Evolutionary conservation across 352 stramenopile genomes (phyloP).

Genomic region (Pythium sp.): DNA sequence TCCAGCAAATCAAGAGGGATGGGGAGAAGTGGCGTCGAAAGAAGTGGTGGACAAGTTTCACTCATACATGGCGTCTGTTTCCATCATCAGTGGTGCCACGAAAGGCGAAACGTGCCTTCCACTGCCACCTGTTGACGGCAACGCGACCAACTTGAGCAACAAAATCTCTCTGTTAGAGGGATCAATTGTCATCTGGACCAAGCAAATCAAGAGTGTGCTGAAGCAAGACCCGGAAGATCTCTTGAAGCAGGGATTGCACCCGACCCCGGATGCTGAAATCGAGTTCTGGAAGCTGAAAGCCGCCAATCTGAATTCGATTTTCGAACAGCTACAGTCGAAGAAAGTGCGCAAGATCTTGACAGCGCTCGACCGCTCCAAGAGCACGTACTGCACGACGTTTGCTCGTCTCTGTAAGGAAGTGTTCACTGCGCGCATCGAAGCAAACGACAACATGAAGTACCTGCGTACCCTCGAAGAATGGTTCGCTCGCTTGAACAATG

Average conservation of each 20-base stretch:
- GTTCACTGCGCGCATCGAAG: conserved; percentile 94
- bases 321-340: conserved; percentile 92
- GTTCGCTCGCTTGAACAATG: conserved; percentile 95
- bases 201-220: conserved; percentile 98
- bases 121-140: conserved; percentile 89
- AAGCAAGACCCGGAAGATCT: conserved; percentile 97
- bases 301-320: conserved; percentile 94
- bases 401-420: conserved; percentile 97
- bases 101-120: conserved; percentile 97
- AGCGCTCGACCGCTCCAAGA: conserved; percentile 94
- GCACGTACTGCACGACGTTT: conserved; percentile 97
- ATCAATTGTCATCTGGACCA: conserved; percentile 98
- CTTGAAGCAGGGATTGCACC: conserved; percentile 95
- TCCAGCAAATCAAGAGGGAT: conserved; percentile 92
- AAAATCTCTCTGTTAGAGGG: conserved; percentile 97
- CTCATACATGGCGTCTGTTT: conserved; percentile 94
- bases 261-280: conserved; percentile 97
- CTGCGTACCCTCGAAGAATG: conserved; percentile 95
- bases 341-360: conserved; percentile 94
- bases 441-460: conserved; percentile 99
- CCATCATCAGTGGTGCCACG: conserved; percentile 96
- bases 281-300: conserved; percentile 98
- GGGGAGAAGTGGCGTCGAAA: conserved; percentile 95
- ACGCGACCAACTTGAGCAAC: conserved; percentile 81
- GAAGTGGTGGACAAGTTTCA: conserved; percentile 98